phyloP scores from a whole-genome alignment of 139 green algal species.

The Chlorella sp. region DNA sequence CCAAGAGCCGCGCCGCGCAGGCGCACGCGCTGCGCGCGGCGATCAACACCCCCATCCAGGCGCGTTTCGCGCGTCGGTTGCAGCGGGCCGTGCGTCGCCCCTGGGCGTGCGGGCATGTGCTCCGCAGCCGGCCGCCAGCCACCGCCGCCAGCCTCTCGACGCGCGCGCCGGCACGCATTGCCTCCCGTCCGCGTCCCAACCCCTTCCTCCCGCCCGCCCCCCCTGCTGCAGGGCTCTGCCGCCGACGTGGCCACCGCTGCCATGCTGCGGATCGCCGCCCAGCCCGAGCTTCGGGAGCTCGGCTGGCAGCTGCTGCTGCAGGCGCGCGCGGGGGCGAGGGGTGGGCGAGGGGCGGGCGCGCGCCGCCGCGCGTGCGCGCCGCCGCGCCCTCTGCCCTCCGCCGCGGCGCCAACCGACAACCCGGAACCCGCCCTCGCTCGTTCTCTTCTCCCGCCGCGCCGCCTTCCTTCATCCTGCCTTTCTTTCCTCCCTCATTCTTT shows the following conservation, averaged over 20 bases:
- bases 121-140: no score
- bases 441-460: background rate
- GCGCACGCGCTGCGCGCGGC: conserved; percentile 77
- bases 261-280: conserved; percentile 87
- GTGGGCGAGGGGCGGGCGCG: background rate
- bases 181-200: no score
- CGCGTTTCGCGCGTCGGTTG: no score
- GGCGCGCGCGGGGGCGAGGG: conserved; percentile 39
- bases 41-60: conserved; percentile 97
- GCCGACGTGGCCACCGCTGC: conserved; percentile 93
- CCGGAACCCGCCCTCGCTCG: no score
- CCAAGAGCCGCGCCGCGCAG: conserved; percentile 19
- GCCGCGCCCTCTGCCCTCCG: no score
- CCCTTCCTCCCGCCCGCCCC: no score
- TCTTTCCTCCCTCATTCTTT: background rate
- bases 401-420: no score
- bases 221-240: conserved; percentile 86
- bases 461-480: background rate
- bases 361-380: background rate
- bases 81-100: no score
- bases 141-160: no score
- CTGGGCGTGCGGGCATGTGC: no score
- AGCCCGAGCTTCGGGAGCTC: conserved; percentile 65
- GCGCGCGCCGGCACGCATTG: no score
- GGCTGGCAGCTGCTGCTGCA: conserved; percentile 94